A percentile compares a stretch with the other conserved stretches of the same genome.
Conservation (phyloP, 495 filamentous ascomycete species). For the Immersiella caudata region DNA sequence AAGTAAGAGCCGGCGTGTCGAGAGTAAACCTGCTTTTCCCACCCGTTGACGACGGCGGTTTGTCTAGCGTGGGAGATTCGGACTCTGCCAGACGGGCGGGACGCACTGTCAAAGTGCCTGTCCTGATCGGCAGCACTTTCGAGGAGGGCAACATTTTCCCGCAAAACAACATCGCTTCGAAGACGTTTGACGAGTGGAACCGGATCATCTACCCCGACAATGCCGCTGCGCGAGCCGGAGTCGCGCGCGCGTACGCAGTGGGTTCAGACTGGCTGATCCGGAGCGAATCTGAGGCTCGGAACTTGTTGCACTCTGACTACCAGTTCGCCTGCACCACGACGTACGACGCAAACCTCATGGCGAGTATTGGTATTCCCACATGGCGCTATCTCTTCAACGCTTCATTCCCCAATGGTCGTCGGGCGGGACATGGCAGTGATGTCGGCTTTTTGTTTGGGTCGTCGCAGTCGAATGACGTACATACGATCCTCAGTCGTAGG, state of each 20-base stretch:
- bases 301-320: slow-evolving; percentile 16
- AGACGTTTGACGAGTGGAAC: slow-evolving; percentile 8
- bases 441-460: slow-evolving; percentile 21
- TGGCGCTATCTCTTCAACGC: slow-evolving; percentile 23
- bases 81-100: slow-evolving; percentile 16
- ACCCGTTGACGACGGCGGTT: slow-evolving; percentile 13
- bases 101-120: slow-evolving; percentile 13
- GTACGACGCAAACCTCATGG: slow-evolving; percentile 16
- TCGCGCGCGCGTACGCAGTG: slow-evolving; percentile 1
- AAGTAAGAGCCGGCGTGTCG: slow-evolving; percentile 9
- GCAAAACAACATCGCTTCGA: slow-evolving; percentile 4
- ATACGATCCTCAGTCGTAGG: slow-evolving; percentile 4
- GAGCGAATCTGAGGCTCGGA: not conserved
- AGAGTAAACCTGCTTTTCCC: slow-evolving; percentile 21
- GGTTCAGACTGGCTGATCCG: slow-evolving; percentile 1
- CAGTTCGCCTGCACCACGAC: slow-evolving; percentile 20
- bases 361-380: slow-evolving; percentile 6
- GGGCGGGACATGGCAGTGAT: slow-evolving; percentile 20
- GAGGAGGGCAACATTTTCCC: slow-evolving; percentile 19
- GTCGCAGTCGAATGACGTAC: not conserved
- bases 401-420: slow-evolving; percentile 9
- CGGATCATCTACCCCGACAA: slow-evolving; percentile 8
- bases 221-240: not conserved
- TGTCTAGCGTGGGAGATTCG: slow-evolving; percentile 21
- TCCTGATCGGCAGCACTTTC: slow-evolving; percentile 20